phyloP scores from a whole-genome alignment of 2,329 filamentous ascomycete genomes.

The Venturia aucupariae region DNA sequence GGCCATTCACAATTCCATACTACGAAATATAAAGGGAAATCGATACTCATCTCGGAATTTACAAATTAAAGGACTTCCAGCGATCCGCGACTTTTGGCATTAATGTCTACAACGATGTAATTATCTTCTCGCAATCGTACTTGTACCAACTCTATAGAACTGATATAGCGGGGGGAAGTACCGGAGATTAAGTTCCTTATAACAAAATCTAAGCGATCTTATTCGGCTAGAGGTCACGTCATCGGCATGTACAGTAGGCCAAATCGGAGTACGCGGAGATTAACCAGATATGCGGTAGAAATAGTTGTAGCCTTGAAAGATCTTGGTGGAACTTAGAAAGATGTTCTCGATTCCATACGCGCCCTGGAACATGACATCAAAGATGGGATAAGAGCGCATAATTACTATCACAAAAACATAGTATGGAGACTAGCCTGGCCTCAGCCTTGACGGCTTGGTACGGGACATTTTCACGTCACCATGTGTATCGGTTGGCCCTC shows the following conservation, averaged over 20 bases:
- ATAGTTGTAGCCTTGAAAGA: too few species aligned
- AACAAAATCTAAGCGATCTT: too few species aligned
- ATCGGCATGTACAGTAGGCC: too few species aligned
- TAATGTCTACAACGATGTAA: neutral
- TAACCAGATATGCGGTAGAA: too few species aligned
- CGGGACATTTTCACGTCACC: neutral
- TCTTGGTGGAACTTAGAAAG: too few species aligned
- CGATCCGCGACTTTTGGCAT: neutral
- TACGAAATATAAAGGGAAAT: slow-evolving; percentile 12
- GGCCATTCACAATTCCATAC: slow-evolving; percentile 13
- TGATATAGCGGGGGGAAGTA: too few species aligned
- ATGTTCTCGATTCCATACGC: neutral
- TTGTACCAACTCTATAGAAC: too few species aligned
- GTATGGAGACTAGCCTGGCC: neutral
- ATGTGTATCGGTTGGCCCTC: neutral
- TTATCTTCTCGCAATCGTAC: slow-evolving; percentile 8
- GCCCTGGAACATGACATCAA: neutral
- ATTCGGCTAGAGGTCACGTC: too few species aligned
- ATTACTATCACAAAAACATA: neutral
- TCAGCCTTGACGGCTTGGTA: neutral
- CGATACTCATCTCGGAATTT: slow-evolving; percentile 13
- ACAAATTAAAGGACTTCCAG: slow-evolving; percentile 13
- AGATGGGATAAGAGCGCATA: neutral
- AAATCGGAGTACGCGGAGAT: too few species aligned
- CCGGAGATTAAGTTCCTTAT: too few species aligned